phyloP scores from a whole-genome alignment of 2,329 filamentous ascomycete species.

The Davidsoniella virescens region DNA sequence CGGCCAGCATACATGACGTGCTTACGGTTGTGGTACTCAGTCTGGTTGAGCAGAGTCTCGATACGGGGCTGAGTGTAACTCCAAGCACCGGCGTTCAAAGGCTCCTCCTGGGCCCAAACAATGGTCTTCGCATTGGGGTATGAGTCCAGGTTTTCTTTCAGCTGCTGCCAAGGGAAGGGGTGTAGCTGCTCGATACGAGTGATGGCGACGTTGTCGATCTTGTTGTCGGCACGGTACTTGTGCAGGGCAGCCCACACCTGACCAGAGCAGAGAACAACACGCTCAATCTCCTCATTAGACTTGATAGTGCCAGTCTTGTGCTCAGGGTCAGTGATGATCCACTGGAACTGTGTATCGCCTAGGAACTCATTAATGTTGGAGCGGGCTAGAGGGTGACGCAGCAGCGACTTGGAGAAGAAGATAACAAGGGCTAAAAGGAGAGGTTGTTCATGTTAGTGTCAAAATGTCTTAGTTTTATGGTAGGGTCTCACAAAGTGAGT shows the following conservation, averaged over 20 bases:
- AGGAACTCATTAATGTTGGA: constrained; percentile 84
- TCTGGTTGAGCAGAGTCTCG: constrained; percentile 89
- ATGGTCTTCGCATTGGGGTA: constrained; percentile 97
- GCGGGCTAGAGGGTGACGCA: constrained; percentile 83
- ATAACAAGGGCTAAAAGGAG: constrained; percentile 57
- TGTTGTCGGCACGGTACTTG: constrained; percentile 79
- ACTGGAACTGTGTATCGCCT: constrained; percentile 83
- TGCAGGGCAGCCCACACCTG: constrained; percentile 83
- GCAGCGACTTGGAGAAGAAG: constrained; percentile 96
- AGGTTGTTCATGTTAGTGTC: neutral
- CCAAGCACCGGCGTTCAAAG: constrained; percentile 93
- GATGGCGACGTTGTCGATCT: constrained; percentile 79
- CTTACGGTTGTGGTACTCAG: constrained; percentile 80
- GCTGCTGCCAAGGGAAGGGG: constrained; percentile 95
- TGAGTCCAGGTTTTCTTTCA: constrained; percentile 88
- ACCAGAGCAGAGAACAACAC: constrained; percentile 84
- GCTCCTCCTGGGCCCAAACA: constrained; percentile 95
- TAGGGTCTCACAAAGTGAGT: neutral
- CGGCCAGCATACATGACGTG: constrained; percentile 96
- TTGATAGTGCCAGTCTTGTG: constrained; percentile 64
- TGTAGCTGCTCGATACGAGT: constrained; percentile 95
- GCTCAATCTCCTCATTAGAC: constrained; percentile 71
- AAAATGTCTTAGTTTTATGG: constrained; percentile 15
- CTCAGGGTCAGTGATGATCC: constrained; percentile 84
- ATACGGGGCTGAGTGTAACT: constrained; percentile 93